Base-by-base conservation (phyloP, 345 rosid genomes). In the Raphanus raphanistrum region DNA sequence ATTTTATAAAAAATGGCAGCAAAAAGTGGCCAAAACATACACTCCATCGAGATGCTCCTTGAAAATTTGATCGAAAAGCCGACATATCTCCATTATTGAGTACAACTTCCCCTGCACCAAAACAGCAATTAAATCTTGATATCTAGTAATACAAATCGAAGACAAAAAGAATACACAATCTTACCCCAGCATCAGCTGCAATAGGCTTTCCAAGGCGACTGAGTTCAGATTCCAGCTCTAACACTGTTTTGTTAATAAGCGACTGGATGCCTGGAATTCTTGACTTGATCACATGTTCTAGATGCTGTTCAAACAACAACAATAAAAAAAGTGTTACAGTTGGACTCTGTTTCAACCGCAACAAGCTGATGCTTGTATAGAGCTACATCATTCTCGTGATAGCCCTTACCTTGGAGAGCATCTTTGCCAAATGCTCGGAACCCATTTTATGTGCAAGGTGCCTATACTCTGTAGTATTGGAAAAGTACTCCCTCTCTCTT, bases 391-490 rank as follows among this genome's bases (percentile, higher is more conserved):
- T 61, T 64, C 76, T 70, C 15, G 33, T 66, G 12, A 48, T 31
- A 72, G 26, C 69, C 17, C 73, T 64, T 76, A 93, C 99, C 91
- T 95, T 93, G 32, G 99, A 95, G 55, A 95, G 90, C 94, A 91
- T 82, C 85, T 90, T 95, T 43, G 94, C 99, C 66, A 95, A 89
- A 86, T 95, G 87, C 86, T 93, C 99, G 27, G 98, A 95, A 64
- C 99, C 99, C 99, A 95, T 95, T 84, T 97, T 90, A 58, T 85
- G 82, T 62, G 94, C 90, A 83, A 95, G 97, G 85, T 95, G 99
- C 88, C 84, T 95, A 86, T 95, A 95, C 76, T 95, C 99, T 11
- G 96, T 88, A 26, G 96, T 85, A 78, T 6, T 87, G 68, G 92
- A 73, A 84, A 95, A 95, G 85, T 95, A 95, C 60, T 95, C 99